These are phyloP conservation scores for Isabelozyma rhagii DNA, from an alignment of 805 yeast species.

Conservation along the genomic window DNA sequence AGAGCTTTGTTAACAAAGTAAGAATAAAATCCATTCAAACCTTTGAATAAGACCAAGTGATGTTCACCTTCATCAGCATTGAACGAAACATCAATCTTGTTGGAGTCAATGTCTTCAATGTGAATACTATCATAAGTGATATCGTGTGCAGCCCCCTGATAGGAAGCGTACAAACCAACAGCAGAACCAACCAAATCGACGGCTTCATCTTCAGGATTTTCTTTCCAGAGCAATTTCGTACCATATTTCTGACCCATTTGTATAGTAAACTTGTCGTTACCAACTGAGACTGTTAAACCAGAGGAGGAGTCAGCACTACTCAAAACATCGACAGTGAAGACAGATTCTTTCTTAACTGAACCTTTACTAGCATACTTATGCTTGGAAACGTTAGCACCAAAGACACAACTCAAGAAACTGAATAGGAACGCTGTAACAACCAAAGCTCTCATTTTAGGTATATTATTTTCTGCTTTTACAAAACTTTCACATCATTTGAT, in stretches of 20 bases:
- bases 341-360: background rate
- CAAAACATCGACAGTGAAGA: background rate
- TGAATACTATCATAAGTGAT: conserved; percentile 3
- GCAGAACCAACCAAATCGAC: conserved; percentile 6
- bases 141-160: conserved; percentile 1
- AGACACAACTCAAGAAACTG: background rate
- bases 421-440: background rate
- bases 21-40: conserved; percentile 6
- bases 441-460: background rate
- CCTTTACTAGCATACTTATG: background rate
- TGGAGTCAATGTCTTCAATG: background rate
- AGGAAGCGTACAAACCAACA: conserved; percentile 5
- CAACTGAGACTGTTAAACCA: conserved; percentile 2
- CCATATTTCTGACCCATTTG: conserved; percentile 5
- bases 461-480: no score
- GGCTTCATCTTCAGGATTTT: conserved; percentile 3
- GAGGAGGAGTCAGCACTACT: background rate
- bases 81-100: conserved; percentile 4
- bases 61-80: conserved; percentile 5
- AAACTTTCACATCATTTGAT: no score
- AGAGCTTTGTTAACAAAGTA: conserved; percentile 5
- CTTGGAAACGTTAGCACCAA: background rate
- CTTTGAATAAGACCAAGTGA: conserved; percentile 5
- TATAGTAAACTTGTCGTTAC: conserved; percentile 8
- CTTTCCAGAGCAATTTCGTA: conserved; percentile 5